Evolutionary conservation across 2,329 filamentous ascomycete species (phyloP).

Genomic region (Aquanectria penicillioides): DNA sequence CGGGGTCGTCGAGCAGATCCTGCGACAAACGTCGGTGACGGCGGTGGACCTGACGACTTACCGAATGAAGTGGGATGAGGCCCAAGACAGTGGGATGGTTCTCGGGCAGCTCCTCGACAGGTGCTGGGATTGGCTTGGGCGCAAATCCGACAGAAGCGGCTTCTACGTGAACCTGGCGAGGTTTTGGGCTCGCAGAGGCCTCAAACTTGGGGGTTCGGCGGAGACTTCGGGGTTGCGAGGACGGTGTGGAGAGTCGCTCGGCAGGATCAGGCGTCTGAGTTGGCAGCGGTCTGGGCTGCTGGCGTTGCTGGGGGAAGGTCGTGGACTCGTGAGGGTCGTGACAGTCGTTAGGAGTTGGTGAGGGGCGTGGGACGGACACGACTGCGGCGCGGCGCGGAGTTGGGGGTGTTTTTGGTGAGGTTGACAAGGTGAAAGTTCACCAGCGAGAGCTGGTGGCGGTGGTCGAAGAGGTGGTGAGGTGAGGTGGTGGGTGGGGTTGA

Average conservation of each 20-base stretch:
- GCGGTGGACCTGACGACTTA: conserved; percentile 48
- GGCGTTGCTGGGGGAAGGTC: conserved; percentile 56
- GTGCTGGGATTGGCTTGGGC: conserved; percentile 47
- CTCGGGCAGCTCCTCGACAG: conserved; percentile 35
- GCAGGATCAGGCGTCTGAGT: conserved; percentile 48
- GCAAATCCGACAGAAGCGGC: conserved; percentile 60
- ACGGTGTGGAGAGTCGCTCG: conserved; percentile 56
- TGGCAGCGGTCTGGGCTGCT: conserved; percentile 46
- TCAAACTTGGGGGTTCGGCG: conserved; percentile 64
- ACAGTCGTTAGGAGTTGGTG: conserved; percentile 60
- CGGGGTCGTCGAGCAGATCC: conserved; percentile 58
- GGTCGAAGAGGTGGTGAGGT: conserved; percentile 10
- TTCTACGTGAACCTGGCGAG: conserved; percentile 56
- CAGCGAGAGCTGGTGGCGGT: conserved; percentile 51
- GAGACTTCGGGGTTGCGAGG: conserved; percentile 57
- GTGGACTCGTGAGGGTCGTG: conserved; percentile 63
- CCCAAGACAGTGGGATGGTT: conserved; percentile 40
- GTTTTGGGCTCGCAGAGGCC: conserved; percentile 54
- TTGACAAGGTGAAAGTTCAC: conserved; percentile 60
- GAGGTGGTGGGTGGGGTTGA: conserved; percentile 29
- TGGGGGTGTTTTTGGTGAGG: conserved; percentile 39
- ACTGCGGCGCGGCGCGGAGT: conserved; percentile 50
- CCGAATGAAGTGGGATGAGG: conserved; percentile 50
- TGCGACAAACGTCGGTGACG: conserved; percentile 55
- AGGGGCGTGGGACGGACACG: conserved; percentile 55